These are phyloP conservation scores for Brassica nigra DNA, from an alignment of 345 rosid species.

Conservation along the genomic window DNA sequence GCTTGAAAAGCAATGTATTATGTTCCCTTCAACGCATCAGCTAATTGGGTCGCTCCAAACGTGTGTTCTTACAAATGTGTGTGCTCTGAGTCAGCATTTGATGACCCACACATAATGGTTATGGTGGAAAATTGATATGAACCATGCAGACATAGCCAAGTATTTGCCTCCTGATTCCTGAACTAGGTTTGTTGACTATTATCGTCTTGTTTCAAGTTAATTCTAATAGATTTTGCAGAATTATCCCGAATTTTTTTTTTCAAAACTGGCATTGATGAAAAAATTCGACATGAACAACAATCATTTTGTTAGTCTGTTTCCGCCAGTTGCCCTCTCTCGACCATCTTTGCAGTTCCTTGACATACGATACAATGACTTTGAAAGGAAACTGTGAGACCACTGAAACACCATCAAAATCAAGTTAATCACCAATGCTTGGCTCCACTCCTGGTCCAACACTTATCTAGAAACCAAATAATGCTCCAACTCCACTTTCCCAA, in stretches of 20 bases:
- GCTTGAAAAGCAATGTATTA: constrained; percentile 73
- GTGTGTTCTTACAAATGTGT: constrained; percentile 77
- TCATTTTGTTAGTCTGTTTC: constrained; percentile 76
- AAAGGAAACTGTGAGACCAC: constrained; percentile 45
- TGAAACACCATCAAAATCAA: constrained; percentile 21
- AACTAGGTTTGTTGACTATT: constrained; percentile 66
- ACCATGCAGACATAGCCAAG: constrained; percentile 81
- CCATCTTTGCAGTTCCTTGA: constrained; percentile 58
- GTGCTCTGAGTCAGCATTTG: constrained; percentile 52
- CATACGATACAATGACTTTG: constrained; percentile 73
- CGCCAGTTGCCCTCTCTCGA: constrained; percentile 53
- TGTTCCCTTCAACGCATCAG: constrained; percentile 63
- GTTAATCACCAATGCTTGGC: constrained; percentile 18
- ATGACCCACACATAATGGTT: constrained; percentile 52
- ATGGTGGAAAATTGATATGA: constrained; percentile 74
- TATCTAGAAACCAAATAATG: neutral
- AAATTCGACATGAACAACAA: constrained; percentile 89
- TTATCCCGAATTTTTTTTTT: no score
- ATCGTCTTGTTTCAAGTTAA: constrained; percentile 64
- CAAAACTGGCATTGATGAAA: no score
- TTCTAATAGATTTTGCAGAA: constrained; percentile 71
- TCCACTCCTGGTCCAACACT: constrained; percentile 22
- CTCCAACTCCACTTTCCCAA: constrained; percentile 10
- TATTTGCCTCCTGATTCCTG: constrained; percentile 53
- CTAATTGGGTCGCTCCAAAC: constrained; percentile 67